A percentile compares a stretch with the other conserved stretches of the same genome.
Conservation (phyloP, 345 rosid genomes). For the Excoecaria agallocha region DNA sequence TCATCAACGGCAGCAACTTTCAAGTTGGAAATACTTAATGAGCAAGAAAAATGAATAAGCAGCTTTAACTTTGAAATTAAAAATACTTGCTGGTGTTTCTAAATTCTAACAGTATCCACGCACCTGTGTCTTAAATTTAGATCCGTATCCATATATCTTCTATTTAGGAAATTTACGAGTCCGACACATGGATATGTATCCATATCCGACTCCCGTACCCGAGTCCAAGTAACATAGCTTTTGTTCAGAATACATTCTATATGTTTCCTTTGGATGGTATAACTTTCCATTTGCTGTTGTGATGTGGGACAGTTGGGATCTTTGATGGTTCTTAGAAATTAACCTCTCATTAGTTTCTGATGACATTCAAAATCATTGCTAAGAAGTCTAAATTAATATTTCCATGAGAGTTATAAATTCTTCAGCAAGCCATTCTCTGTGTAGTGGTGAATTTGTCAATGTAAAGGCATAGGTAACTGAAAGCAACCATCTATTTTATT, state of each 20-base stretch:
- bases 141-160: too few species aligned
- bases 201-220: too few species aligned
- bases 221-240: too few species aligned
- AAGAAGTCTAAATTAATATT: background rate
- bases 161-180: too few species aligned
- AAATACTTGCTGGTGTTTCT: too few species aligned
- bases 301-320: background rate
- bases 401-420: background rate
- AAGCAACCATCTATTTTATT: background rate
- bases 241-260: background rate
- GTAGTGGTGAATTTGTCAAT: background rate
- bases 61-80: too few species aligned
- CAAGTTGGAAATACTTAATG: too few species aligned
- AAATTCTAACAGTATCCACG: too few species aligned
- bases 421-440: background rate
- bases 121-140: too few species aligned
- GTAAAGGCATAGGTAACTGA: background rate
- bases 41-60: too few species aligned
- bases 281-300: constrained; percentile 2
- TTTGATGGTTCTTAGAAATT: background rate
- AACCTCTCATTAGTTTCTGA: background rate
- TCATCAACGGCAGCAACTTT: too few species aligned
- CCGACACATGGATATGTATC: too few species aligned
- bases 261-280: background rate
- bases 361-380: background rate